Evolutionary conservation across 495 filamentous ascomycete species (phyloP).

Genomic region (Penicillium tannophilum): DNA sequence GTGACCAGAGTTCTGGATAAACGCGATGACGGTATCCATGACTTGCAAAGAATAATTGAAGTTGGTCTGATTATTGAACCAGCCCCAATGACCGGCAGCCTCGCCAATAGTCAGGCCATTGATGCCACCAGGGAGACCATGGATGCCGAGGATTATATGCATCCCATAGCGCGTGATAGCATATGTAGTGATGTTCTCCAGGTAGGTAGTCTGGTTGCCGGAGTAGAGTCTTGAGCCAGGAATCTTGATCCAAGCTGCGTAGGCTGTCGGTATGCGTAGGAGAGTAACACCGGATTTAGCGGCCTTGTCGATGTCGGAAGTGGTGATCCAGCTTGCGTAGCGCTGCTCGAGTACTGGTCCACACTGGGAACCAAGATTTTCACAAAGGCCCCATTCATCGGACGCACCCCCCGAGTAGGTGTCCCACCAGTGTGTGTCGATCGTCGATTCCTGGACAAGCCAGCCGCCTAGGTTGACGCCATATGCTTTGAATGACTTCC

Average conservation of each 20-base stretch:
- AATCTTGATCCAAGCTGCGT: constrained; percentile 29
- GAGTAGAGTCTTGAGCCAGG: constrained; percentile 35
- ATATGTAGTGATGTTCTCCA: constrained; percentile 29
- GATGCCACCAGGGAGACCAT: constrained; percentile 34
- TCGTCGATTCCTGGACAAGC: constrained; percentile 38
- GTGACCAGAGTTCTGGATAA: constrained; percentile 26
- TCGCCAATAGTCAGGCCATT: constrained; percentile 36
- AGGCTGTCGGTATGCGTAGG: constrained; percentile 35
- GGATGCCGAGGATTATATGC: constrained; percentile 36
- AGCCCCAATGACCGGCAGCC: constrained; percentile 29
- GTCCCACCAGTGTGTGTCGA: constrained; percentile 32
- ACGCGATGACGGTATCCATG: constrained; percentile 28
- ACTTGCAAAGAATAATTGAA: constrained; percentile 29
- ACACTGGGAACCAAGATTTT: constrained; percentile 26
- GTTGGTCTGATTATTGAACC: constrained; percentile 32
- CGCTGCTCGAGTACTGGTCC: constrained; percentile 27
- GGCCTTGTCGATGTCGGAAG: constrained; percentile 27
- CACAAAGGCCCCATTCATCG: constrained; percentile 34
- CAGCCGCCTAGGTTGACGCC: constrained; percentile 39
- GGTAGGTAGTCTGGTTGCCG: constrained; percentile 29
- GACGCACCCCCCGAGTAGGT: constrained; percentile 20
- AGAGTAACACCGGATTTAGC: constrained; percentile 27
- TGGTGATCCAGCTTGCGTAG: constrained; percentile 34
- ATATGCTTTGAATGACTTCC: constrained; percentile 29
- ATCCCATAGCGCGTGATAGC: constrained; percentile 32